These are phyloP conservation scores for Rhynchosporium agropyri DNA, from an alignment of 2,329 filamentous ascomycete genomes.

Conservation along the genomic window DNA sequence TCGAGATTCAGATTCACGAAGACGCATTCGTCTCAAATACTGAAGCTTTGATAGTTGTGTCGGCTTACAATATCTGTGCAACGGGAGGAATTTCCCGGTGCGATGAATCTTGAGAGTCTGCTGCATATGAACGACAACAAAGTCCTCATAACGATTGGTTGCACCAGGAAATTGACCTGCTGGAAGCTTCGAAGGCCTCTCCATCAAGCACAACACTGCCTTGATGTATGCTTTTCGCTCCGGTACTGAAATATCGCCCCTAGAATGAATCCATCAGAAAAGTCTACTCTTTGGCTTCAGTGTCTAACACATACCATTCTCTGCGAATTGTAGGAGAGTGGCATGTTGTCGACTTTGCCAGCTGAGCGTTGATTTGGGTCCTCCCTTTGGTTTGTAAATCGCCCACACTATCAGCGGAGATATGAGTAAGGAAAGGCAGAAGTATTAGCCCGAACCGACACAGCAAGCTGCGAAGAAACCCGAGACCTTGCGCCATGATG, in stretches of 20 bases:
- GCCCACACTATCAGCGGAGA: constrained; percentile 25
- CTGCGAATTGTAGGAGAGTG: neutral
- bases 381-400: constrained; percentile 31
- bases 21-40: too few relatives aligned
- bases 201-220: constrained; percentile 44
- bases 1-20: too few relatives aligned
- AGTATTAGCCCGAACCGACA: constrained; percentile 13
- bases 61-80: constrained; percentile 46
- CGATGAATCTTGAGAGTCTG: constrained; percentile 37
- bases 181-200: constrained; percentile 40
- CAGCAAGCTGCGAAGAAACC: constrained; percentile 20
- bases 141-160: constrained; percentile 43
- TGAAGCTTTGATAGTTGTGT: too few relatives aligned
- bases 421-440: constrained; percentile 14
- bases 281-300: neutral
- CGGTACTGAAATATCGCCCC: constrained; percentile 10
- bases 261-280: neutral
- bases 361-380: constrained; percentile 27
- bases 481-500: constrained; percentile 20
- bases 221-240: constrained; percentile 40
- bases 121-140: constrained; percentile 44
- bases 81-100: constrained; percentile 44
- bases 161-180: constrained; percentile 33
- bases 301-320: constrained; percentile 12
- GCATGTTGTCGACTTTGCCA: constrained; percentile 20